phyloP scores from a whole-genome alignment of 805 yeast species.

The Wickerhamiella allomyrinae region DNA sequence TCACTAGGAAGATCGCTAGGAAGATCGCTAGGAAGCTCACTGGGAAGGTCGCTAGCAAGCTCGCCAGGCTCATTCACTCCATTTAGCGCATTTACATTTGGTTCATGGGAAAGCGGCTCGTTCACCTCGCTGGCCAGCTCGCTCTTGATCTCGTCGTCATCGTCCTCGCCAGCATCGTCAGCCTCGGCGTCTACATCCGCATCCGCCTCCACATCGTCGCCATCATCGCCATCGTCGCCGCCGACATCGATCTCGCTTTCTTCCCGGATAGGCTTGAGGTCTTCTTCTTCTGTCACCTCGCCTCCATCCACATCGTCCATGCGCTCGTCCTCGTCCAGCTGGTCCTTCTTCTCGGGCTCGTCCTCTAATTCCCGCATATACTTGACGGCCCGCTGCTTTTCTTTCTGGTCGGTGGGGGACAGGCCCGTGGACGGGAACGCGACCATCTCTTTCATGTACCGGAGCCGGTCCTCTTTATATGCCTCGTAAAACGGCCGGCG shows the following conservation, averaged over 20 bases:
- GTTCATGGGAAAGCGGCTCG: too few species aligned
- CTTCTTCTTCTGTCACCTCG: slow-evolving; percentile 9
- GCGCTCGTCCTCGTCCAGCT: slow-evolving; percentile 14
- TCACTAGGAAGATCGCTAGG: neutral
- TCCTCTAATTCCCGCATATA: slow-evolving; percentile 14
- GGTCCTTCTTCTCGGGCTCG: slow-evolving; percentile 14
- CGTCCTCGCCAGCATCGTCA: slow-evolving; percentile 3
- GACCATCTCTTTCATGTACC: slow-evolving; percentile 62
- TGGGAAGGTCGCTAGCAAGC: neutral
- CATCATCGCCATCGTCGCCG: slow-evolving; percentile 1
- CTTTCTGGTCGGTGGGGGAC: slow-evolving; percentile 14
- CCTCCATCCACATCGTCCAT: slow-evolving; percentile 7
- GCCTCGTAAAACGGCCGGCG: slow-evolving; percentile 59
- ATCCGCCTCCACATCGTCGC: too few species aligned
- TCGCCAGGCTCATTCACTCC: too few species aligned
- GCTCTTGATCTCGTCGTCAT: neutral
- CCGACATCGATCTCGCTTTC: neutral
- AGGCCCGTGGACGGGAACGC: slow-evolving; percentile 30
- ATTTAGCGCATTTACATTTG: too few species aligned
- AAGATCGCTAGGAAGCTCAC: neutral
- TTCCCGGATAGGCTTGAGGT: slow-evolving; percentile 1
- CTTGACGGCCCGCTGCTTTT: slow-evolving; percentile 16
- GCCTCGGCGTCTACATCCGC: neutral
- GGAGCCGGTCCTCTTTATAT: slow-evolving; percentile 62
- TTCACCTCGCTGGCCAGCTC: neutral